Base-by-base conservation (phyloP, 73 alveolate genomes). In the Tetrahymena malaccensis region DNA sequence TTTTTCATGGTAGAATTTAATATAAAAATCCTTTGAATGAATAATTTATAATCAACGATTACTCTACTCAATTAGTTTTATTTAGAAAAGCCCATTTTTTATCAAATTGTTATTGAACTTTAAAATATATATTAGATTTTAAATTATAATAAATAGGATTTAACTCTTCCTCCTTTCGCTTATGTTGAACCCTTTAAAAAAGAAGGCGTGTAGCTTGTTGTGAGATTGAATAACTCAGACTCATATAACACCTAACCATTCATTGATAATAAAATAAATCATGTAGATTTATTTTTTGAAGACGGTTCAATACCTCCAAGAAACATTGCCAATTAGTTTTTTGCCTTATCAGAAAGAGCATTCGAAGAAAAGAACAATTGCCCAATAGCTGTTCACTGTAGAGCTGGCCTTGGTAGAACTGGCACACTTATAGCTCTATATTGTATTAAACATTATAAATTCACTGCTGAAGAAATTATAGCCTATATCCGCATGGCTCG, bases 391-490 rank as follows among this genome's bases (percentile, higher is more conserved):
- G 98, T 99, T 31, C 99, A 99, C 94, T 99, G 99, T 94, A 98
- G 98, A 95, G 99, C 99, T 43, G 99, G 99, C 19, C 97, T 99
- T n/a, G 99, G 99, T 16, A 97, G 99, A 96, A 99, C 99, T 35
- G 99, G 99, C 31, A 96, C 99, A 43, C 94, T 99, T 85, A 98
- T 99, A 85, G 99, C 99, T 38, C 89, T 96, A 25, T 98, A 98
- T 95, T 98, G 97, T 9, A 98, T 98, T 97, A 98, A 98, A 94
- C 99, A 98, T 96, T 97, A 85, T n/a, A 95, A 94, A 94, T 98
- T 98, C 55, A 99, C 99, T 44, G 99, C 99, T 43, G 98, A 97
- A 10, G 99, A 98, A 35, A 97, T 97, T 56, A 97, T 98, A 56
- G 99, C 99, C 10, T 98, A 97, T 96, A 97, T 96, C 43, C 94